These are phyloP conservation scores for Tilletia indica DNA, from an alignment of 1,284 basidiomycete genomes.

Conservation along the genomic window DNA sequence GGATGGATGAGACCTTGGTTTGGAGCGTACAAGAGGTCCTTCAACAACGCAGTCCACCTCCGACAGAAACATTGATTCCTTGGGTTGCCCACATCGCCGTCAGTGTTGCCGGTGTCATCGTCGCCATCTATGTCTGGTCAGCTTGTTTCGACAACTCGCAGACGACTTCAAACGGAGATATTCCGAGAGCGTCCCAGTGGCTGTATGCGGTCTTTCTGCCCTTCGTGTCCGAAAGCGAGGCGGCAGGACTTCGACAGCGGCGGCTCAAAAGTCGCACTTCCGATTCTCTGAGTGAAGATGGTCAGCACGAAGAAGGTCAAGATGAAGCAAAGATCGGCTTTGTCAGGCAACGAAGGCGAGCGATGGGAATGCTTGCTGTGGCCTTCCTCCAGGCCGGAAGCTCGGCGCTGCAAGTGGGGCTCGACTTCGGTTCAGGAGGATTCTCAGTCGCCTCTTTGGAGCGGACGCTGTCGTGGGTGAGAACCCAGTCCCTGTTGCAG, in stretches of 20 bases:
- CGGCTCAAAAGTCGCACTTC: background rate
- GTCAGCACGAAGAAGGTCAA: background rate
- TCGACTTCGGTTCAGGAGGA: background rate
- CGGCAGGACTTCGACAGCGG: slow-evolving; percentile 19
- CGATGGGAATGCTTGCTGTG: slow-evolving; percentile 22
- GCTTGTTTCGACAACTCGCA: background rate
- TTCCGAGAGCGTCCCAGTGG: background rate
- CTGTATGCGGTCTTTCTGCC: slow-evolving; percentile 22
- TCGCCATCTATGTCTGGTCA: background rate
- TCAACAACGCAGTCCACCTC: background rate
- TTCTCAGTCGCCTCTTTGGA: background rate
- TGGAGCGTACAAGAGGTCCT: no score
- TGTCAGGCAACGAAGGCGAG: slow-evolving; percentile 23
- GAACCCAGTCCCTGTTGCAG: background rate
- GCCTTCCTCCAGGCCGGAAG: slow-evolving; percentile 22
- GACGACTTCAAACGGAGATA: no score
- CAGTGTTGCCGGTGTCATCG: background rate
- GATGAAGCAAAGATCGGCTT: slow-evolving; percentile 2
- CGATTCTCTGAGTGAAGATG: no score
- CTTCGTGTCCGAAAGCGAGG: slow-evolving; percentile 30
- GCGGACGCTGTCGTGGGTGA: background rate
- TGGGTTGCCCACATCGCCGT: background rate
- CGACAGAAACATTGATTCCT: background rate
- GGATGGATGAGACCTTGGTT: no score
- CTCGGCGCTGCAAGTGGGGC: slow-evolving; percentile 5